phyloP scores from a whole-genome alignment of 1,284 basidiomycete genomes.

The Ceratobasidium papillatum region DNA sequence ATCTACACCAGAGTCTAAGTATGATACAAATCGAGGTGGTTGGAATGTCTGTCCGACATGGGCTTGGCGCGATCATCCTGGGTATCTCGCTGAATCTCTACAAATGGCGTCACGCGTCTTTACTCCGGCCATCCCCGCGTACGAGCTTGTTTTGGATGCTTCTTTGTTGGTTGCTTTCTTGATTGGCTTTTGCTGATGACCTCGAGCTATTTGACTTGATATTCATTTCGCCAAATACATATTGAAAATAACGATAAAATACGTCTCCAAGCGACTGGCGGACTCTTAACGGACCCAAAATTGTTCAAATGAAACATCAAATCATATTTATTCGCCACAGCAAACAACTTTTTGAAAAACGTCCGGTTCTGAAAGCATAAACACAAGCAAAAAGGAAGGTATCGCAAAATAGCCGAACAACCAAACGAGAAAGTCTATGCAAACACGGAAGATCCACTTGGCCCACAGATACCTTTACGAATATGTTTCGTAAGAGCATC shows the following conservation, averaged over 20 bases:
- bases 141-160: no score
- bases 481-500: constrained; percentile 36
- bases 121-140: no score
- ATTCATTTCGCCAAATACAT: no score
- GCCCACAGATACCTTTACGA: constrained; percentile 35
- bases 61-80: no score
- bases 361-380: no score
- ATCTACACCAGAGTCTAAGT: constrained; percentile 1
- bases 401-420: not conserved
- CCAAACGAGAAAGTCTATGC: not conserved
- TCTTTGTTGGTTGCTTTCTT: no score
- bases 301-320: no score
- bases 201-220: no score
- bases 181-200: no score
- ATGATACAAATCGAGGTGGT: not conserved
- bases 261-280: not conserved
- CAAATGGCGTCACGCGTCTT: no score
- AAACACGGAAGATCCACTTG: constrained; percentile 6
- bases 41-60: not conserved
- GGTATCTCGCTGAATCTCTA: no score
- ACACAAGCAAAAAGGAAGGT: not conserved
- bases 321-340: not conserved
- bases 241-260: not conserved
- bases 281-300: not conserved
- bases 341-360: not conserved